Percentiles rank a stretch among this genome's conserved stretches.
Evolutionary conservation across 306 rosid genomes (phyloP).

Genomic region (Gillenia trifoliata): DNA sequence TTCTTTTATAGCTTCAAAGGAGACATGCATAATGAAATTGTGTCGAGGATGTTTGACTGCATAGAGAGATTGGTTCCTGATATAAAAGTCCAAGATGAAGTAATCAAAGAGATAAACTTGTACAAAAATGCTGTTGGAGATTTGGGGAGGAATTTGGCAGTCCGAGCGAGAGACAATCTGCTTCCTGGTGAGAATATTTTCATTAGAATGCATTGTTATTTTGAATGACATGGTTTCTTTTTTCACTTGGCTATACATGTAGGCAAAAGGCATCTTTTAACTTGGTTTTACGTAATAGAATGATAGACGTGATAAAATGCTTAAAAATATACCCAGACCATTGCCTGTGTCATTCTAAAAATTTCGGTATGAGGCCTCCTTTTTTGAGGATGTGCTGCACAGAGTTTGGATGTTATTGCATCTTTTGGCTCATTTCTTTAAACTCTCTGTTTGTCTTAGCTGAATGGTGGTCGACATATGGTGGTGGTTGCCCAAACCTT

Average conservation of each 20-base stretch:
- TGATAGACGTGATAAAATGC: background rate
- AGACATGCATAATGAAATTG: conserved; percentile 42
- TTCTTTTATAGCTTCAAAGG: conserved; percentile 64
- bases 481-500: conserved; percentile 70
- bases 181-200: conserved; percentile 64
- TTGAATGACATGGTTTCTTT: conserved; percentile 9
- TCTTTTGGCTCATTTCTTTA: background rate
- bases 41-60: conserved; percentile 70
- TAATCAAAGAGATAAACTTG: conserved; percentile 59
- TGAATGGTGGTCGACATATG: conserved; percentile 89
- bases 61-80: conserved; percentile 68
- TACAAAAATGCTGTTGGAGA: conserved; percentile 66
- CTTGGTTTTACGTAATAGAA: background rate
- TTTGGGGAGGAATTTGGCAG: conserved; percentile 76
- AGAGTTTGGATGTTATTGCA: background rate
- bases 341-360: background rate
- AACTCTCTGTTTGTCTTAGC: conserved; percentile 31
- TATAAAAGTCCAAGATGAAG: conserved; percentile 65
- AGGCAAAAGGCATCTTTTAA: background rate
- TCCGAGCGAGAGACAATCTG: conserved; percentile 68
- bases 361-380: background rate
- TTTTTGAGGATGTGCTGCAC: background rate
- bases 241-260: background rate
- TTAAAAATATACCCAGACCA: background rate
- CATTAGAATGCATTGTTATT: conserved; percentile 21